Evolutionary conservation across 2,329 filamentous ascomycete genomes (phyloP).

Genomic region (Apiospora phragmitis): DNA sequence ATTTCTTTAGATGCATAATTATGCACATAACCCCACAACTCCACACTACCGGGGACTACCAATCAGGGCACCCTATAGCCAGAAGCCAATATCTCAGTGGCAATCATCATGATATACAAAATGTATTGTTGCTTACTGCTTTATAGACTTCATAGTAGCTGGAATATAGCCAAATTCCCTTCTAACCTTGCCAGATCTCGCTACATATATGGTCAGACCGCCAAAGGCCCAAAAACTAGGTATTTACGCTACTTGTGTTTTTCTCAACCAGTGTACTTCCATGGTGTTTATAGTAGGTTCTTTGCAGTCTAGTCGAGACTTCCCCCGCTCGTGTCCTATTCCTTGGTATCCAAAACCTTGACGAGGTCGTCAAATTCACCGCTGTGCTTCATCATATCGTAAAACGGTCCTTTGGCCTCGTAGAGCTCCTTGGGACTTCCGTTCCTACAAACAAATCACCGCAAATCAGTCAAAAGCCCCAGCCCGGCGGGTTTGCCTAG

Average conservation of each 20-base stretch:
- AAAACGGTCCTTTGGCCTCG: conserved; percentile 45
- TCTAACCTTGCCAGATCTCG: background rate
- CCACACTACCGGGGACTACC: background rate
- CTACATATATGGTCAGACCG: background rate
- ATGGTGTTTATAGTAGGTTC: too few species aligned
- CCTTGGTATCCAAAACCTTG: background rate
- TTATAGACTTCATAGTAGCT: background rate
- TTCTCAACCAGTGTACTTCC: background rate
- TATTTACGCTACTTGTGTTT: too few species aligned
- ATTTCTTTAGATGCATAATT: background rate
- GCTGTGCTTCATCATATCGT: conserved; percentile 57
- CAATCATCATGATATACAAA: background rate
- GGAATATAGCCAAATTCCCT: background rate
- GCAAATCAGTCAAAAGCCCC: conserved; percentile 2
- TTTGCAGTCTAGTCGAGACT: background rate
- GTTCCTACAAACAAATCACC: conserved; percentile 29
- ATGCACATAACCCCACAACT: background rate
- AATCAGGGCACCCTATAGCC: background rate
- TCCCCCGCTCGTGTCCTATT: background rate
- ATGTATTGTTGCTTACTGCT: background rate
- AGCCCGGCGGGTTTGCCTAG: conserved; percentile 10
- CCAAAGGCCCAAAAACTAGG: background rate
- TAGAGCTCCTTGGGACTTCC: conserved; percentile 51
- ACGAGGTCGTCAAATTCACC: conserved; percentile 49
- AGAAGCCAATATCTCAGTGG: background rate